Conservation (phyloP, 441 rosid genomes). For the Metrosideros polymorpha region DNA sequence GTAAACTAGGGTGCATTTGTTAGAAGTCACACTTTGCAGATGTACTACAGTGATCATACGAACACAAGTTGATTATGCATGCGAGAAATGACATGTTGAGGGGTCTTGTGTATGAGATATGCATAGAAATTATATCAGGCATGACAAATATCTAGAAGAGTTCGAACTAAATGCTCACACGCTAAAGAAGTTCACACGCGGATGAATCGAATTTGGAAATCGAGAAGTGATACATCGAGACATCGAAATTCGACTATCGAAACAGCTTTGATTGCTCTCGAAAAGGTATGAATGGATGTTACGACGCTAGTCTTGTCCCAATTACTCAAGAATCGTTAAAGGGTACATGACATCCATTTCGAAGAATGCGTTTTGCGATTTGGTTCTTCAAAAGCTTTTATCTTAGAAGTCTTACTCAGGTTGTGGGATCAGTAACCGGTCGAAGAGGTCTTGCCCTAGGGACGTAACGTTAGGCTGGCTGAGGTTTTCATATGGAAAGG, state of each 20-base stretch:
- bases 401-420: not conserved
- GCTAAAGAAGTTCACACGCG: not conserved
- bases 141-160: not conserved
- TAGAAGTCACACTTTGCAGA: too few species aligned
- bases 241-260: not conserved
- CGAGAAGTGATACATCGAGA: not conserved
- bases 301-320: not conserved
- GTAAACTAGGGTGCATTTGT: not conserved
- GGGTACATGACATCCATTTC: not conserved
- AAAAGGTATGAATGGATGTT: not conserved
- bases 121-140: not conserved
- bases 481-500: not conserved
- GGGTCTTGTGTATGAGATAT: not conserved
- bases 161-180: not conserved
- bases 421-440: not conserved
- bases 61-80: too few species aligned
- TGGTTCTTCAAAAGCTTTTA: not conserved
- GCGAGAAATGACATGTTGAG: too few species aligned
- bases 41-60: too few species aligned
- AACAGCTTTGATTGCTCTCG: not conserved
- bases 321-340: not conserved
- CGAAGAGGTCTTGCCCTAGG: not conserved
- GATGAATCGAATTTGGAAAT: not conserved
- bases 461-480: not conserved
- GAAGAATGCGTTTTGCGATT: not conserved